Conservation (phyloP, 2,329 filamentous ascomycete genomes). For the Calonectria pteridis region DNA sequence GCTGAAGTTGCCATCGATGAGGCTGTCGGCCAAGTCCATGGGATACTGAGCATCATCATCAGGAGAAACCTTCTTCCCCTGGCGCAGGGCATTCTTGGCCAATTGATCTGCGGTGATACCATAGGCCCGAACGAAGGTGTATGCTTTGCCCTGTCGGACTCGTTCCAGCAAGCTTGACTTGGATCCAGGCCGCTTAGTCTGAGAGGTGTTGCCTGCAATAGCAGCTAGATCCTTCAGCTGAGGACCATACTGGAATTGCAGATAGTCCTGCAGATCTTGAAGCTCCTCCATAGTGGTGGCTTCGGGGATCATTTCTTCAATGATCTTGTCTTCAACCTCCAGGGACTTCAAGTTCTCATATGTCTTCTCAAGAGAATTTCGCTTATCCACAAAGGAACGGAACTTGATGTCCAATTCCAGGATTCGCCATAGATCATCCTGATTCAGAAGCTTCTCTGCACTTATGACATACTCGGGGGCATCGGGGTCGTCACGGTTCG, state of each 20-base stretch:
- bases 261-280: constrained; percentile 95
- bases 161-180: constrained; percentile 86
- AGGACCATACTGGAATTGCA: constrained; percentile 91
- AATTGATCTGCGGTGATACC: constrained; percentile 91
- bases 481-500: constrained; percentile 75
- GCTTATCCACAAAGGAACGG: constrained; percentile 90
- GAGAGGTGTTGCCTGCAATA: constrained; percentile 72
- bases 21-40: constrained; percentile 86
- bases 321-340: constrained; percentile 76
- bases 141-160: constrained; percentile 83
- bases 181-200: constrained; percentile 84
- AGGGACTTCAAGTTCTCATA: constrained; percentile 78
- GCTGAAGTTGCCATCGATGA: constrained; percentile 79
- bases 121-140: constrained; percentile 87
- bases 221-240: constrained; percentile 85
- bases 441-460: constrained; percentile 90
- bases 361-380: constrained; percentile 84
- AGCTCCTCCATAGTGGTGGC: constrained; percentile 93
- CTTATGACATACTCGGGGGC: constrained; percentile 79
- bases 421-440: constrained; percentile 95
- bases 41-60: constrained; percentile 87
- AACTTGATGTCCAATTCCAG: constrained; percentile 96
- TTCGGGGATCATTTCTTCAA: constrained; percentile 84
- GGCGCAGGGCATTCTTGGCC: constrained; percentile 85
- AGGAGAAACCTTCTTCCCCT: constrained; percentile 82